Evolutionary conservation across 257 asterid genomes (phyloP).

Genomic region (Jacaranda mimosifolia): DNA sequence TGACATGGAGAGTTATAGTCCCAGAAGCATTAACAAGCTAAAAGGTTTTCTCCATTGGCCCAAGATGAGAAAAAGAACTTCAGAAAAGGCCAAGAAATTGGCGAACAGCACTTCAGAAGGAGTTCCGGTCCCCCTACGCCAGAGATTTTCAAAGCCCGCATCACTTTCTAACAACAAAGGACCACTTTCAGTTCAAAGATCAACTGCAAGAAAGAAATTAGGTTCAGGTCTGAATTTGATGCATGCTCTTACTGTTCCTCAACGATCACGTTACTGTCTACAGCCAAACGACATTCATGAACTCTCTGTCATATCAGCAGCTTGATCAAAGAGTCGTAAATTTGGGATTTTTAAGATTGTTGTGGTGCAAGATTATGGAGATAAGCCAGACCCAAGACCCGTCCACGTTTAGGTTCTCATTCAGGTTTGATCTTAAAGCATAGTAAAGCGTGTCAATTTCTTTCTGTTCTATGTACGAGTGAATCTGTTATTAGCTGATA

Average conservation of each 20-base stretch:
- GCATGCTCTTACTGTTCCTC: conserved; percentile 55
- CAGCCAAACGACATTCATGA: conserved; percentile 64
- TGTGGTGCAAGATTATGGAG: no score
- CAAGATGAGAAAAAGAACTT: conserved; percentile 41
- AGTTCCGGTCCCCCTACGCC: conserved; percentile 72
- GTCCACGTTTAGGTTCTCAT: no score
- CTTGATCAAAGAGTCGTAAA: conserved; percentile 38
- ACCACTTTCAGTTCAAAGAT: conserved; percentile 72
- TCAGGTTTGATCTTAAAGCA: no score
- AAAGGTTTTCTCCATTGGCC: conserved; percentile 84
- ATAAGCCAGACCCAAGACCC: no score
- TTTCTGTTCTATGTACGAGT: no score
- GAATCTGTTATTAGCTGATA: no score
- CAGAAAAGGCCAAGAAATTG: conserved; percentile 48
- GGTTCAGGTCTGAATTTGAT: conserved; percentile 62
- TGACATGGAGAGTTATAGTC: conserved; percentile 31
- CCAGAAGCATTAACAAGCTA: conserved; percentile 45
- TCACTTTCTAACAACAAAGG: conserved; percentile 70
- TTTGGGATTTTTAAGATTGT: no score
- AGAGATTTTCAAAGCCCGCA: conserved; percentile 68
- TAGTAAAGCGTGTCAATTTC: no score
- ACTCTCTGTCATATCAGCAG: conserved; percentile 61
- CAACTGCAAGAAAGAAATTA: conserved; percentile 75
- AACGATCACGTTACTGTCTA: conserved; percentile 70
- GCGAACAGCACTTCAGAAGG: conserved; percentile 41